Percentiles rank a stretch among this genome's conserved stretches.
Conservation (phyloP, 129 eudicot species). For the Helianthus annuus region DNA sequence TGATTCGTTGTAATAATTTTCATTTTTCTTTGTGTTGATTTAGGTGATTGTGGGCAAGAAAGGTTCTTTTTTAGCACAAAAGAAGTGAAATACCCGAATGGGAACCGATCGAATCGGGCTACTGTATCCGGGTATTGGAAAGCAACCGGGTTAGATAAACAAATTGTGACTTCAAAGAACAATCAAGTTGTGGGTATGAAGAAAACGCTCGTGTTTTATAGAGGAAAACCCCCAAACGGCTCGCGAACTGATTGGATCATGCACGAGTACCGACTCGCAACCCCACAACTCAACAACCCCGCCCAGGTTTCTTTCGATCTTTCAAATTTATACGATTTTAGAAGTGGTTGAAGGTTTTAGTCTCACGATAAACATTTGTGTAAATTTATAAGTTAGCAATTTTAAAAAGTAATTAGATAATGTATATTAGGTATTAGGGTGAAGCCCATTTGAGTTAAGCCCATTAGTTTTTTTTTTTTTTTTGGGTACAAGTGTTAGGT, state of each 20-base stretch:
- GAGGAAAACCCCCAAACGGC: conserved; percentile 15
- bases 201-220: conserved; percentile 1
- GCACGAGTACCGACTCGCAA: conserved; percentile 6
- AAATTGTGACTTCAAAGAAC: neutral
- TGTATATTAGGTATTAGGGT: too few relatives aligned
- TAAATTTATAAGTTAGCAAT: too few relatives aligned
- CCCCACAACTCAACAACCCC: neutral
- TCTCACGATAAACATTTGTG: too few relatives aligned
- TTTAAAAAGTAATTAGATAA: too few relatives aligned
- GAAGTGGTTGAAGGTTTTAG: neutral
- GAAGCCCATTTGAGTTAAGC: too few relatives aligned
- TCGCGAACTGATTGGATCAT: conserved; percentile 7
- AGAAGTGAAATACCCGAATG: conserved; percentile 14
- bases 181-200: conserved; percentile 8
- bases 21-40: neutral
- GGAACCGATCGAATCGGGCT: conserved; percentile 11
- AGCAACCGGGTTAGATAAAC: conserved; percentile 10
- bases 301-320: neutral
- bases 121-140: conserved; percentile 12
- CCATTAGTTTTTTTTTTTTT: too few relatives aligned
- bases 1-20: too few relatives aligned
- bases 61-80: conserved; percentile 10
- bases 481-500: too few relatives aligned
- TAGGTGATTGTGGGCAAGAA: conserved; percentile 5
- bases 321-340: neutral